Evolutionary conservation across 2,329 filamentous ascomycete genomes (phyloP).

Genomic region (Alternaria longipes): DNA sequence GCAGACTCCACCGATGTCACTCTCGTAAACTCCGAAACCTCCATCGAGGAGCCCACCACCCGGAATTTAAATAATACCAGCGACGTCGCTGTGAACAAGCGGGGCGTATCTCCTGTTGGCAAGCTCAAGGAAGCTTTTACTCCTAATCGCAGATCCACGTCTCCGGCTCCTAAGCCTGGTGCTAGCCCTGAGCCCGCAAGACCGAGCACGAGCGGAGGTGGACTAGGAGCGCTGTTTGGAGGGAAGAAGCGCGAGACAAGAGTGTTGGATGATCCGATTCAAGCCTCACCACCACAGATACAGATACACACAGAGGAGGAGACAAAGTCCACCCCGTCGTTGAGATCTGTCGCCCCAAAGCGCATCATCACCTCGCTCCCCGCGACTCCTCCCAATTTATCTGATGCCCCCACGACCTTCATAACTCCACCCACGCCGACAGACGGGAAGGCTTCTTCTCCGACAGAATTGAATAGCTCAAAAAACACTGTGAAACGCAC

Average conservation of each 20-base stretch:
- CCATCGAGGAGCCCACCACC: constrained; percentile 38
- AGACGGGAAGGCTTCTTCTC: constrained; percentile 53
- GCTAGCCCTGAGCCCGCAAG: constrained; percentile 51
- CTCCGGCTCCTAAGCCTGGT: constrained; percentile 36
- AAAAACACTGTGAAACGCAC: constrained; percentile 37
- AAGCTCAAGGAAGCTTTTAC: constrained; percentile 77
- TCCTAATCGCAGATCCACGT: constrained; percentile 40
- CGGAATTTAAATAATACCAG: constrained; percentile 46
- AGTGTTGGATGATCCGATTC: constrained; percentile 39
- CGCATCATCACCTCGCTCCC: constrained; percentile 53
- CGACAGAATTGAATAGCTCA: constrained; percentile 39
- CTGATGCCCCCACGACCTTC: constrained; percentile 63
- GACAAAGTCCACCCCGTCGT: constrained; percentile 42
- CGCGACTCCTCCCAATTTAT: constrained; percentile 54
- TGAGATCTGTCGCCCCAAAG: constrained; percentile 37
- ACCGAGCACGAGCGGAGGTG: constrained; percentile 53
- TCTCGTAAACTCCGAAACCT: constrained; percentile 44
- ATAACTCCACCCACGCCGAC: constrained; percentile 72
- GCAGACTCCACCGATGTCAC: constrained; percentile 31
- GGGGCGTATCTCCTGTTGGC: constrained; percentile 74
- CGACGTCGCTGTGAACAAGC: constrained; percentile 54
- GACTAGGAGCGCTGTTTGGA: constrained; percentile 55
- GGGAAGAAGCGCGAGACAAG: constrained; percentile 47
- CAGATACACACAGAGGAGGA: constrained; percentile 43
- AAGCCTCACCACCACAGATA: constrained; percentile 44